A percentile compares a stretch with the other conserved stretches of the same genome.
These are phyloP conservation scores for Hibiscus trionum DNA, from an alignment of 345 rosid species.

Conservation along the genomic window DNA sequence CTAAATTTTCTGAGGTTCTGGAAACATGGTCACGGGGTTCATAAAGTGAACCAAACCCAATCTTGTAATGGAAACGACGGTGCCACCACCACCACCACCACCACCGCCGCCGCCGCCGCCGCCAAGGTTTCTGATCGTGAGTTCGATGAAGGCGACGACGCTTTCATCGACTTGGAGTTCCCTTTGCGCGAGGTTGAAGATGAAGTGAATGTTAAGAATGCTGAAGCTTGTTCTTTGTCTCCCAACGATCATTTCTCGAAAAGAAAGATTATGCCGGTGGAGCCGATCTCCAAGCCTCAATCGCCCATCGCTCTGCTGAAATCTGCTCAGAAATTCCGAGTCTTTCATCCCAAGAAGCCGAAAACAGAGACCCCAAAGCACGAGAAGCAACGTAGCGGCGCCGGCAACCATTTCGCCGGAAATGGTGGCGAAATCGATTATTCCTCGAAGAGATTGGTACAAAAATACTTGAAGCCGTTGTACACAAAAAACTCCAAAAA, in stretches of 20 bases:
- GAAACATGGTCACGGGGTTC: constrained; percentile 30
- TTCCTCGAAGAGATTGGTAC: constrained; percentile 41
- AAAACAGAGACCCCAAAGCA: constrained; percentile 20
- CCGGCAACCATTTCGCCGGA: constrained; percentile 26
- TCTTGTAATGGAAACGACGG: constrained; percentile 8
- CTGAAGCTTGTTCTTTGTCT: constrained; percentile 19
- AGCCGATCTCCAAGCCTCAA: constrained; percentile 41
- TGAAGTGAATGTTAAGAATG: constrained; percentile 8
- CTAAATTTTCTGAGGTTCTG: constrained; percentile 54
- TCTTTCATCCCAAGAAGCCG: constrained; percentile 48
- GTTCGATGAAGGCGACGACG: constrained; percentile 65
- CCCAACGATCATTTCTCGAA: constrained; percentile 35
- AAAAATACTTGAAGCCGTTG: constrained; percentile 56
- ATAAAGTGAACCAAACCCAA: constrained; percentile 16
- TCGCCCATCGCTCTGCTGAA: constrained; percentile 56
- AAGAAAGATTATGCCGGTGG: constrained; percentile 67
- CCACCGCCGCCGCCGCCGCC: background rate
- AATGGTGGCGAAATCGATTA: constrained; percentile 12
- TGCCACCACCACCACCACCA: background rate
- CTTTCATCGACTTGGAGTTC: constrained; percentile 82
- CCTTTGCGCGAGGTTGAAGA: constrained; percentile 38
- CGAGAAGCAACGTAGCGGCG: constrained; percentile 18
- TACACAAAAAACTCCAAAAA: constrained; percentile 45
- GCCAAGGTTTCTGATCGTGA: constrained; percentile 20
- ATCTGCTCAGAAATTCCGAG: constrained; percentile 53